Base-by-base conservation (phyloP, 2,329 filamentous ascomycete species). In the Ophiocordyceps unilateralis region DNA sequence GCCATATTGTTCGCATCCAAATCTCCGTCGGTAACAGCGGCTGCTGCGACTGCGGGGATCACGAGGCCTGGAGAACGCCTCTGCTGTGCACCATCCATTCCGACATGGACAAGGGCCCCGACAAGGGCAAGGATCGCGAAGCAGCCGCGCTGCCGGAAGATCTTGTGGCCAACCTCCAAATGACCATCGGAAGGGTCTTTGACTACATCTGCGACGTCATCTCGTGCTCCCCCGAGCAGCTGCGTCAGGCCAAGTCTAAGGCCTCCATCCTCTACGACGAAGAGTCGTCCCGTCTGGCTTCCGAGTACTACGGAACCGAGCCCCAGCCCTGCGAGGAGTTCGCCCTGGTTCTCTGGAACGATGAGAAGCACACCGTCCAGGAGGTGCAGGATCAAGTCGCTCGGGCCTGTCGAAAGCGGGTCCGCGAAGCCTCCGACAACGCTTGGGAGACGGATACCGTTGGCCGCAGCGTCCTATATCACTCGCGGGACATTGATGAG, bases 121-220 rank as follows among this genome's bases (percentile, higher is more conserved):
- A 66, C 39, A 78, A 79, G 64, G 61, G 80, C 58, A 69, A 88
- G 72, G 69, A 70, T 54, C 70, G 74, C 54, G 63, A 67, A 43
- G 67, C 69, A 39, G 65, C 69, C 40, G 67, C 62, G 5, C 63
- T 95, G 41, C 85, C 91, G 0, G 69, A 76, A 26, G 85, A 93
- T 37, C 70, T 96, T 42, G 66, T 83, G 26, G 68, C 78, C 45
- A 82, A 78, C 53, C 86, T 96, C 47, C 76, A 80, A 44, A 85
- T 84, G 71, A 96, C 91, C 0, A 80, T 98, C 48, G 77, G 83
- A 2, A 75, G 85, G 46, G 81, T 79, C 11, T 74, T 96, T 48
- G 91, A 98, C 64, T 98, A 94, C 58, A 80, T 98, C 48, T 95
- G 89, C 64, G 91, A 98, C 65, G 87, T 98, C 47, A 87, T 96